Base-by-base conservation (phyloP, 495 filamentous ascomycete genomes). In the Pseudevernia furfuracea region DNA sequence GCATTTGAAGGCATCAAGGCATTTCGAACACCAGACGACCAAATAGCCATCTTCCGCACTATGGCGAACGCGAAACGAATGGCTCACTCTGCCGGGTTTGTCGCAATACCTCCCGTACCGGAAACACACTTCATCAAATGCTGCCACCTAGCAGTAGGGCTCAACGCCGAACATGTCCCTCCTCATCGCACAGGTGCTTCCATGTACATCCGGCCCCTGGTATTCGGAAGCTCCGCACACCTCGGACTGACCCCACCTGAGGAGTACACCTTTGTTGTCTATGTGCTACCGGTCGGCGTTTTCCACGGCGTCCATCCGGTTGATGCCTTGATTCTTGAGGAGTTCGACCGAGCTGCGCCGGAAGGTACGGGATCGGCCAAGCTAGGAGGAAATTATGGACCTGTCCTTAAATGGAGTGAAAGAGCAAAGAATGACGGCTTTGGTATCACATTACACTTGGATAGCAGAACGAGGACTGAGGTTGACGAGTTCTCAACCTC, bases 1-100 rank as follows among this genome's bases (percentile, higher is more conserved):
- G 92, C 90, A 57, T 96, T 92, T 81, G 92, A 96, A 70, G 92
- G 92, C 14, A 81, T 96, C 62, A 97, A 96, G 74, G 90, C 92
- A 59, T 95, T 96, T 81, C 90, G 92, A 43, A 80, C 82, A 41
- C 37, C 77, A 36, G 61, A 79, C 43, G 74, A 82, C 67, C 70
- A 77, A 38, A 89, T 96, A 72, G 80, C 84, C 66, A 80, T 96
- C 68, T 96, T 96, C 82, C 89, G 92, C 21, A 89, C 92, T 0
- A 78, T 82, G 66, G 80, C 84, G 66, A 96, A 96, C 72, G 92
- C 92, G 12, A 76, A 69, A n/a, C 89, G 92, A 59, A 84, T 96
- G 82, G 83, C 85, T 67, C 82, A 88, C 74, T 89, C 85, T 15
- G 88, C 89, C 49, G 81, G 81, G 30, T 90, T 88, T 70, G 83